Evolutionary conservation across 2,329 filamentous ascomycete genomes (phyloP).

Genomic region (Didymella sp.): DNA sequence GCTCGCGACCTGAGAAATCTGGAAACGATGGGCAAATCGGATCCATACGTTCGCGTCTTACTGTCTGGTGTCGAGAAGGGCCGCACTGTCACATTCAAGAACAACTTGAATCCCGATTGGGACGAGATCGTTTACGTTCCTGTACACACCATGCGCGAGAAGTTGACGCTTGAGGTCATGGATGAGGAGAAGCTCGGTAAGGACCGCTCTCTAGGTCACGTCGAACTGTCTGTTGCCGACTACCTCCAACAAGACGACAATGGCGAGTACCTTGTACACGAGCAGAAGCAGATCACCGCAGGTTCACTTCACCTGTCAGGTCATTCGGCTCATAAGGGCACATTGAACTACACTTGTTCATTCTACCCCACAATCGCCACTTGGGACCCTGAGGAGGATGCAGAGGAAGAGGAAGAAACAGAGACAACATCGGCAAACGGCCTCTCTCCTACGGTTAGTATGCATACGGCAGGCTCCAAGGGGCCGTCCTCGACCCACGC

Average conservation of each 20-base stretch:
- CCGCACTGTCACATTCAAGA: conserved; percentile 93
- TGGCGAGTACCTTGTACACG: conserved; percentile 81
- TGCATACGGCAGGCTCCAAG: conserved; percentile 32
- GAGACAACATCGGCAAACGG: conserved; percentile 44
- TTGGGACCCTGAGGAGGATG: conserved; percentile 87
- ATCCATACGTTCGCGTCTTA: conserved; percentile 88
- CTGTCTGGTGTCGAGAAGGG: conserved; percentile 90
- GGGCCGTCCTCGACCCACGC: conserved; percentile 18
- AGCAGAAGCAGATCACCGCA: conserved; percentile 72
- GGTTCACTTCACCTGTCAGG: conserved; percentile 77
- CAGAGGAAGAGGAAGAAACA: conserved; percentile 60
- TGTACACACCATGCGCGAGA: conserved; percentile 83
- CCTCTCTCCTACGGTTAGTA: conserved; percentile 32
- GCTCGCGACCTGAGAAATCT: conserved; percentile 87
- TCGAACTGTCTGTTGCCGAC: conserved; percentile 79
- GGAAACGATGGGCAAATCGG: conserved; percentile 95
- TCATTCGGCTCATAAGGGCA: conserved; percentile 77
- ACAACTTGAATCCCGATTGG: conserved; percentile 94
- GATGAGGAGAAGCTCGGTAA: conserved; percentile 92
- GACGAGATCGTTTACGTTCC: conserved; percentile 96
- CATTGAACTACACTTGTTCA: conserved; percentile 78
- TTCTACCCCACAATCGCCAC: conserved; percentile 92
- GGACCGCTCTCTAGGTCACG: conserved; percentile 82
- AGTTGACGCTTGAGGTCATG: conserved; percentile 91
- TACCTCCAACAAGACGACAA: conserved; percentile 79